These are phyloP conservation scores for Aristolochia californica DNA, from an alignment of 164 flowering plant genomes.

Conservation along the genomic window DNA sequence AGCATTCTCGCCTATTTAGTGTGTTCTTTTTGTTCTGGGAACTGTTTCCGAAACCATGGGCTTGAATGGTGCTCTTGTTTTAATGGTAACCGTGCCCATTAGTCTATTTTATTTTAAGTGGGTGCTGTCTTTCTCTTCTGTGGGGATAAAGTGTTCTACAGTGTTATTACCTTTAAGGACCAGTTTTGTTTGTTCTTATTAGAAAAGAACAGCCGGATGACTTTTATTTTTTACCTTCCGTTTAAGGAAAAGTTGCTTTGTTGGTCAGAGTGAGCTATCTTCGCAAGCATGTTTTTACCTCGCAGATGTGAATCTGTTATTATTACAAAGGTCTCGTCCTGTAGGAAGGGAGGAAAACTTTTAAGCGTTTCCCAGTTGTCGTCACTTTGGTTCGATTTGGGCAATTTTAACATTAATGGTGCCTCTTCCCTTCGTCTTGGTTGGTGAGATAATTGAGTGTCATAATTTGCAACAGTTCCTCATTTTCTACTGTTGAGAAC, in stretches of 20 bases:
- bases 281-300: conserved; percentile 1
- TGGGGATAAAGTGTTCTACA: conserved; percentile 33
- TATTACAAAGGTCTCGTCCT: too few species aligned
- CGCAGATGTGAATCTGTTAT: too few species aligned
- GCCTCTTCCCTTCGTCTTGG: too few species aligned
- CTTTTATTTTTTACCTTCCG: conserved; percentile 21
- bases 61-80: not conserved
- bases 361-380: too few species aligned
- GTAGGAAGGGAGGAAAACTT: too few species aligned
- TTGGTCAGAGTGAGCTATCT: conserved; percentile 48
- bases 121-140: conserved; percentile 17
- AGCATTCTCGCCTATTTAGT: not conserved
- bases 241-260: conserved; percentile 43
- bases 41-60: not conserved
- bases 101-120: conserved; percentile 10
- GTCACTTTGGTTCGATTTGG: too few species aligned
- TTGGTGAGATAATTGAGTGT: too few species aligned
- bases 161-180: conserved; percentile 27
- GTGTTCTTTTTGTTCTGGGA: not conserved
- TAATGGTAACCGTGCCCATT: too few species aligned
- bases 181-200: conserved; percentile 37
- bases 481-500: too few species aligned
- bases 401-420: too few species aligned
- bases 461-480: too few species aligned
- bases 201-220: conserved; percentile 29